These are phyloP conservation scores for Oryza coarctata DNA, from an alignment of 176 grass and related monocot genomes.

Conservation along the genomic window DNA sequence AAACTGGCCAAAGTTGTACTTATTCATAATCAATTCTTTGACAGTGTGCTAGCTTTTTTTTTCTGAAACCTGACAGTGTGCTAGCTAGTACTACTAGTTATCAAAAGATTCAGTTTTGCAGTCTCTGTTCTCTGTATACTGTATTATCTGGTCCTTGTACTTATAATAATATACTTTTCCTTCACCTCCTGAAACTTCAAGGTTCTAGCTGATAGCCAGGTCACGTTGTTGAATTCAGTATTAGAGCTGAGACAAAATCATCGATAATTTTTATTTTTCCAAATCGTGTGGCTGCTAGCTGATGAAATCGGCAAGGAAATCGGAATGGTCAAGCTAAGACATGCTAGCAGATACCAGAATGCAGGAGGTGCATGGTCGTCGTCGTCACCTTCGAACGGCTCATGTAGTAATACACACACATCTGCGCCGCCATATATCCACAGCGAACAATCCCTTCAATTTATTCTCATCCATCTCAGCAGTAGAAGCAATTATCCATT, in stretches of 20 bases:
- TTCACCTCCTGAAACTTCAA: background rate
- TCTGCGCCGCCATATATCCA: background rate
- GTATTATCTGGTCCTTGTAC: background rate
- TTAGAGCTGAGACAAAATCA: no score
- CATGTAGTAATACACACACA: no score
- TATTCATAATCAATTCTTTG: no score
- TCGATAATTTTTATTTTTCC: background rate
- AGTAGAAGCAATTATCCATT: constrained; percentile 20
- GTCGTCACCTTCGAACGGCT: constrained; percentile 36
- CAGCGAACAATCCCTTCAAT: background rate
- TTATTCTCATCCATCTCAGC: constrained; percentile 19
- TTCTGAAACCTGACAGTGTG: no score
- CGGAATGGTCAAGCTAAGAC: constrained; percentile 51
- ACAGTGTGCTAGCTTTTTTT: no score
- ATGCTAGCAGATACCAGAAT: background rate
- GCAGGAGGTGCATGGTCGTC: background rate
- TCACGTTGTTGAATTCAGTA: background rate
- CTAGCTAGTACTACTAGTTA: no score
- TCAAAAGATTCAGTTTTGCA: background rate
- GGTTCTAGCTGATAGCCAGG: background rate
- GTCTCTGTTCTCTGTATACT: background rate
- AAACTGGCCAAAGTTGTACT: background rate
- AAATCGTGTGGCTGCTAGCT: constrained; percentile 15
- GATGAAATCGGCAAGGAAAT: background rate
- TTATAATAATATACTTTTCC: background rate